phyloP scores from a whole-genome alignment of 345 rosid genomes.

The Dipteronia sinensis region DNA sequence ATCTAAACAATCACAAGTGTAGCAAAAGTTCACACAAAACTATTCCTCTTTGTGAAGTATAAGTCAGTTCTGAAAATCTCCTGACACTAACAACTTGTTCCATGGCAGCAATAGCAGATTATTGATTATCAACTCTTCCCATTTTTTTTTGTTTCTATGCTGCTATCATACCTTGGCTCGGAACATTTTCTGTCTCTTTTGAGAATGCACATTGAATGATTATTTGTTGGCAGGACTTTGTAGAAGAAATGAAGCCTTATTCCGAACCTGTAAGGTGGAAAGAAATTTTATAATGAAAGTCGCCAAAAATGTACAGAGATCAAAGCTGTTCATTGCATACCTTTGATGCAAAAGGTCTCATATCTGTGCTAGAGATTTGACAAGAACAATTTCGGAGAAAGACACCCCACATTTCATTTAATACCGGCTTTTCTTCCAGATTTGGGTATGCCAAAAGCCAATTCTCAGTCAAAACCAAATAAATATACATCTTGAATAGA shows the following conservation, averaged over 20 bases:
- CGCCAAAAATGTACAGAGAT: background rate
- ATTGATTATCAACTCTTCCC: background rate
- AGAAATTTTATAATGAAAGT: constrained; percentile 5
- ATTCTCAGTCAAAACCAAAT: constrained; percentile 61
- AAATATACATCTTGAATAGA: constrained; percentile 64
- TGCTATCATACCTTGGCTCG: background rate
- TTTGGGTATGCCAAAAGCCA: constrained; percentile 62
- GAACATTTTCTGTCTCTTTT: background rate
- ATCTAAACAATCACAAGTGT: background rate
- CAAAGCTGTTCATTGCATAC: constrained; percentile 33
- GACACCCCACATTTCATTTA: constrained; percentile 72
- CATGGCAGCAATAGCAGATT: background rate
- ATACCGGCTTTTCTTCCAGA: constrained; percentile 51
- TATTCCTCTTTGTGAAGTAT: background rate
- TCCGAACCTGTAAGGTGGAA: constrained; percentile 56
- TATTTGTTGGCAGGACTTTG: constrained; percentile 38
- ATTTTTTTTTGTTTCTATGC: background rate
- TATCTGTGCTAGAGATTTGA: constrained; percentile 73
- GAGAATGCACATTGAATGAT: background rate
- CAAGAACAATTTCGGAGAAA: constrained; percentile 72
- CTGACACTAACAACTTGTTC: no score
- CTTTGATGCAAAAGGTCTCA: constrained; percentile 75
- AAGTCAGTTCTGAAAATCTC: background rate
- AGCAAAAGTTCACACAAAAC: background rate
- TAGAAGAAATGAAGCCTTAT: constrained; percentile 67